Evolutionary conservation across 2,329 filamentous ascomycete genomes (phyloP), one percentile per base, ranked within the genome.

Genomic region (Orbilia quercus): DNA sequence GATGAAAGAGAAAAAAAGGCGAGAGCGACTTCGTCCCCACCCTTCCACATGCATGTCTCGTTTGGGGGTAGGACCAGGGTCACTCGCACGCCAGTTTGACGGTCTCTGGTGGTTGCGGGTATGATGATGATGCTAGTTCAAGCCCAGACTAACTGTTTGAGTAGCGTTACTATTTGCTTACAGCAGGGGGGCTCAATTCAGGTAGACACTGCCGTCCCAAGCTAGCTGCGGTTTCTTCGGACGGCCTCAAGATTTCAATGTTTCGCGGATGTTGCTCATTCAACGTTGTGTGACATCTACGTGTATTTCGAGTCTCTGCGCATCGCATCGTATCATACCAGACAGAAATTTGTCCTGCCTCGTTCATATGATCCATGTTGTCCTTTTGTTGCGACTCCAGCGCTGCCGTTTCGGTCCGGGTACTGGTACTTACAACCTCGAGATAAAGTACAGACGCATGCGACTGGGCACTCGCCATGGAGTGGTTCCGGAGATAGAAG

Each of bases 51-150:
- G 59, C 60, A 63, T 72, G 48, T 72, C 51, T 59, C 58, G 53
- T 71, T 63, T 63, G 69, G 60, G 69, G 69, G 60, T 66, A 55
- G 23, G 47, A 66, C 60, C 55, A 28, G 69, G 69, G 57, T 66
- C 63, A 14, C 60, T 73, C 58, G 54, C 54, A 54, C 67, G 67
- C 67, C 59, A 58, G 45, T 65, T 62, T 55, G 55, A 54, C 50
- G 38, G 55, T 38, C 40, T 59, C 23, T 34, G 36, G n/a, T 48
- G 36, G 31, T 38, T 23, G 22, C 44, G 44, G 57, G 18, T 36
- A 48, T 44, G 53, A 57, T 57, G 53, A 57, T n/a, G 42, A 22
- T 22, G 31, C 36, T 34, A 36, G 22, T 11, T 6, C 9, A 16
- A 44, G 53, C 53, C 53, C 31, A 25, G 47, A 48, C 53, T 67